A percentile compares a stretch with the other conserved stretches of the same genome.
phyloP scores from a whole-genome alignment of 2,329 filamentous ascomycete species.

The Coniella lustricola region DNA sequence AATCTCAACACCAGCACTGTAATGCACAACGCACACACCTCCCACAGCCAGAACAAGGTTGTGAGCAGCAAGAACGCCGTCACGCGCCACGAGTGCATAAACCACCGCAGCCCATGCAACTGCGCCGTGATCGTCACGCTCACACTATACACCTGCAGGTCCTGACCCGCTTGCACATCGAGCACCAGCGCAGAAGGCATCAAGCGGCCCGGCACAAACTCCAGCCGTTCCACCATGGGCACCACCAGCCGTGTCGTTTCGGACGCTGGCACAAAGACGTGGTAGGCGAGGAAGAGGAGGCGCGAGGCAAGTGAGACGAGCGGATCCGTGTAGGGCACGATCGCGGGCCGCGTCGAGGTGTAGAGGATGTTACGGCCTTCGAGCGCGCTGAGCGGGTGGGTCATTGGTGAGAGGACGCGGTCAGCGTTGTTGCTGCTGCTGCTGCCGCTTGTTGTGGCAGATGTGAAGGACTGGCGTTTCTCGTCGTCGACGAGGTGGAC shows the following conservation, averaged over 20 bases:
- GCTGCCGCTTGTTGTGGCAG: too few species aligned
- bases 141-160: conserved; percentile 70
- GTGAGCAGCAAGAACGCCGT: conserved; percentile 63
- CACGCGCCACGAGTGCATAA: conserved; percentile 81
- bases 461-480: neutral
- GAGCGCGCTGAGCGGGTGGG: conserved; percentile 26
- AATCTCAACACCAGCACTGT: conserved; percentile 54
- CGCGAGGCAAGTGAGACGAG: conserved; percentile 56
- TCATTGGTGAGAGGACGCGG: conserved; percentile 2
- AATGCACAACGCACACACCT: conserved; percentile 58
- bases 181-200: conserved; percentile 43
- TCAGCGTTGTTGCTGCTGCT: neutral
- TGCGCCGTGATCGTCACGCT: conserved; percentile 64
- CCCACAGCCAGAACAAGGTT: conserved; percentile 66
- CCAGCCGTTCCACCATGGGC: conserved; percentile 64
- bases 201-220: conserved; percentile 44
- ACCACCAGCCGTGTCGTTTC: conserved; percentile 61
- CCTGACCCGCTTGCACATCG: conserved; percentile 62
- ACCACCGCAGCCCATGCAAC: conserved; percentile 68
- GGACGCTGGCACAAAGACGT: conserved; percentile 56
- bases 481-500: conserved; percentile 57
- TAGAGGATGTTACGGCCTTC: conserved; percentile 42
- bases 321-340: conserved; percentile 72
- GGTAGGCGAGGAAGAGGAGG: conserved; percentile 58
- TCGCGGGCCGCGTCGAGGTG: conserved; percentile 63